These are phyloP conservation scores for Oryza coarctata DNA, from an alignment of 176 grass and related monocot genomes.

Conservation along the genomic window DNA sequence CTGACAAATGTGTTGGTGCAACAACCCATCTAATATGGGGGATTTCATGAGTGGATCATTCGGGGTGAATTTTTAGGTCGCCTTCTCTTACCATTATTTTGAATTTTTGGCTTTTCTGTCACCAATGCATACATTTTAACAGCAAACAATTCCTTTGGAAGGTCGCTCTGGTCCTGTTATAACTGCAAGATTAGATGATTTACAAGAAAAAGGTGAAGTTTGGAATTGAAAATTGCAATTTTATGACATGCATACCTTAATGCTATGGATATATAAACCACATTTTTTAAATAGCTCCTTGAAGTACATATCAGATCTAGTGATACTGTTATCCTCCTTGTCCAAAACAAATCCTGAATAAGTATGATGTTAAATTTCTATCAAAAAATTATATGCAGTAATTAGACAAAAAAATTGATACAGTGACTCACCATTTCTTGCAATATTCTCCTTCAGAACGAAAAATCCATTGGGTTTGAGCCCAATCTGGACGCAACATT, in stretches of 20 bases:
- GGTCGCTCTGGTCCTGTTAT: slow-evolving; percentile 80
- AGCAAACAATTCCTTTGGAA: slow-evolving; percentile 81
- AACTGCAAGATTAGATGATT: slow-evolving; percentile 21
- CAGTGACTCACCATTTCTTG: slow-evolving; percentile 60
- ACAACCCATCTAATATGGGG: background rate
- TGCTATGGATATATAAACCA: slow-evolving; percentile 66
- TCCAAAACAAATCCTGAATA: slow-evolving; percentile 91
- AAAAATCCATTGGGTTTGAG: slow-evolving; percentile 95
- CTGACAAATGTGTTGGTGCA: background rate
- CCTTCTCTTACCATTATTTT: slow-evolving; percentile 57
- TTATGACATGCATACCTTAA: slow-evolving; percentile 50
- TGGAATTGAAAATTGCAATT: slow-evolving; percentile 10
- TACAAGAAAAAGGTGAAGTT: background rate
- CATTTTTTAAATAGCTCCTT: slow-evolving; percentile 89
- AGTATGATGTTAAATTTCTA: background rate
- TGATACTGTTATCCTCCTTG: slow-evolving; percentile 93
- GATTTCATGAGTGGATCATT: slow-evolving; percentile 60
- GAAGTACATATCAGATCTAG: slow-evolving; percentile 89
- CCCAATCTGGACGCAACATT: slow-evolving; percentile 60
- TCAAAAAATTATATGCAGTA: background rate
- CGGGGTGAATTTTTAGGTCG: slow-evolving; percentile 50
- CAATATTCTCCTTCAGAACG: slow-evolving; percentile 90
- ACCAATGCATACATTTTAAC: slow-evolving; percentile 98
- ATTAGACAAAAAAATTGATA: background rate
- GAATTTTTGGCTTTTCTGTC: slow-evolving; percentile 52